These are phyloP conservation scores for Entomortierella beljakovae DNA, from an alignment of 192 early-diverging fungal species.

Conservation along the genomic window DNA sequence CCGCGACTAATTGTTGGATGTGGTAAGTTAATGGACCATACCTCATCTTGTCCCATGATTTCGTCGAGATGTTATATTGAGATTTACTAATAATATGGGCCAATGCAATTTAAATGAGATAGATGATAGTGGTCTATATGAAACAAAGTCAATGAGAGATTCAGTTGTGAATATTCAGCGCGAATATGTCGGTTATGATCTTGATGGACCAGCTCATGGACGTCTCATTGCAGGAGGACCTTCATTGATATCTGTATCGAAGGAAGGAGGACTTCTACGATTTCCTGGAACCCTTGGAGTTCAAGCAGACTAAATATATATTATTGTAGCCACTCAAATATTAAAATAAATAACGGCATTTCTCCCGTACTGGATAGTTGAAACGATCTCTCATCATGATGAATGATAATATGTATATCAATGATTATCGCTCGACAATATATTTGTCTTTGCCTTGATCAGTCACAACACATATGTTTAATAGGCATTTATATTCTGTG, in stretches of 20 bases:
- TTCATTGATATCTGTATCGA: conserved; percentile 19
- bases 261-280: conserved; percentile 43
- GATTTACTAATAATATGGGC: not conserved
- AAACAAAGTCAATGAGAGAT: conserved; percentile 9
- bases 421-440: too few species aligned
- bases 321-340: too few species aligned
- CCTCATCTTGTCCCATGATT: not conserved
- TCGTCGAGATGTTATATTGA: not conserved
- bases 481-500: too few species aligned
- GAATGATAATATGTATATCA: too few species aligned
- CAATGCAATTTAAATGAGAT: not conserved
- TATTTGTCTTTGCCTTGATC: too few species aligned
- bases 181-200: conserved; percentile 48
- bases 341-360: too few species aligned
- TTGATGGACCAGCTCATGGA: conserved; percentile 38
- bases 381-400: too few species aligned
- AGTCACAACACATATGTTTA: too few species aligned
- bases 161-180: conserved; percentile 13
- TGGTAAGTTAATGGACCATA: conserved; percentile 16
- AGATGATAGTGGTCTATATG: conserved; percentile 51
- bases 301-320: too few species aligned
- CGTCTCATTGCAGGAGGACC: conserved; percentile 33
- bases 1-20: conserved; percentile 33
- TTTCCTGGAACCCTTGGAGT: conserved; percentile 19
- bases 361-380: too few species aligned